Conservation (phyloP, 345 rosid species). For the Ceriops decandra region DNA sequence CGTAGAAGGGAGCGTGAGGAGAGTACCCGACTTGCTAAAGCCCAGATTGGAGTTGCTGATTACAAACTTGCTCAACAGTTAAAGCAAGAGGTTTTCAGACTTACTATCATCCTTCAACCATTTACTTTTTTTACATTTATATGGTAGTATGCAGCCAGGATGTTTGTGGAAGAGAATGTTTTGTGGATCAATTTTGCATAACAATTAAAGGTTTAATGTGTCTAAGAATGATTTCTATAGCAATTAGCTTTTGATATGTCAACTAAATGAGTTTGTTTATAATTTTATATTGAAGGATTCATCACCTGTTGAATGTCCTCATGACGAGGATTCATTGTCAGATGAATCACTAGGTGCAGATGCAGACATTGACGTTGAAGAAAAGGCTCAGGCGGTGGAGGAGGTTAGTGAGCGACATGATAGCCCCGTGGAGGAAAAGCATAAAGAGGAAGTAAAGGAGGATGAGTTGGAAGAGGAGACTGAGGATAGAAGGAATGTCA, state of each 20-base stretch:
- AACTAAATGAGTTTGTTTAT: neutral
- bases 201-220: too few relatives aligned
- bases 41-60: conserved; percentile 43
- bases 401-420: conserved; percentile 41
- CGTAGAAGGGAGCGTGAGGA: conserved; percentile 91
- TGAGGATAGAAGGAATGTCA: conserved; percentile 39
- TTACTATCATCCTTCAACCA: neutral
- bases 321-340: conserved; percentile 64
- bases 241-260: neutral
- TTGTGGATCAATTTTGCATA: neutral
- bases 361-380: conserved; percentile 57
- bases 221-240: neutral
- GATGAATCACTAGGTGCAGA: conserved; percentile 61
- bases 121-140: neutral
- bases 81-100: conserved; percentile 52
- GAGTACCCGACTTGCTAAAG: conserved; percentile 51
- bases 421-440: conserved; percentile 36
- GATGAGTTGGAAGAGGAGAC: conserved; percentile 39
- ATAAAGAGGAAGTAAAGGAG: conserved; percentile 30
- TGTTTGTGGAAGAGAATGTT: neutral
- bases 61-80: conserved; percentile 34
- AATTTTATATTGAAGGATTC: conserved; percentile 44
- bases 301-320: conserved; percentile 57
- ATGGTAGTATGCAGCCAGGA: neutral
- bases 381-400: conserved; percentile 40